phyloP scores from a whole-genome alignment of 2,329 filamentous ascomycete species.

The Sclerotinia trifoliorum region DNA sequence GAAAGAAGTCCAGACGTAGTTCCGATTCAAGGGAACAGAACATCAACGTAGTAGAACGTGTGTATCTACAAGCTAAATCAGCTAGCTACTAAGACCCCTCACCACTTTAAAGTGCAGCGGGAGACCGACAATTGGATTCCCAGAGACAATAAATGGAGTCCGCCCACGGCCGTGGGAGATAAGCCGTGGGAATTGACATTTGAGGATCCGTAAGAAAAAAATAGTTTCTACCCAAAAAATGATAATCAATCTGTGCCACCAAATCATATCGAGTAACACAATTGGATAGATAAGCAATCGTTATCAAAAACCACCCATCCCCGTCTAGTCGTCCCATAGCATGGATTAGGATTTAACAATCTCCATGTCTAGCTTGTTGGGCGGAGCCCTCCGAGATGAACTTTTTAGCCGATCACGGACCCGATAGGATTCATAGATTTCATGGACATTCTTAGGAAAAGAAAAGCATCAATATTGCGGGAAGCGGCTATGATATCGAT shows the following conservation, averaged over 20 bases:
- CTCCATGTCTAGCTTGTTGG: conserved; percentile 4
- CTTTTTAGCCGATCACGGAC: conserved; percentile 14
- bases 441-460: background rate
- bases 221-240: background rate
- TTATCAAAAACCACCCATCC: background rate
- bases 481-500: background rate
- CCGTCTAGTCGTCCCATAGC: background rate
- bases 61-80: background rate
- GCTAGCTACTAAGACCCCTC: background rate
- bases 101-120: background rate
- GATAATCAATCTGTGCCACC: background rate
- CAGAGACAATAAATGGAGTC: background rate
- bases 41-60: background rate
- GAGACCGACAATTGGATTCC: background rate
- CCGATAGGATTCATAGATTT: background rate
- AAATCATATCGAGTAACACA: conserved; percentile 1
- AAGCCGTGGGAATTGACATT: background rate
- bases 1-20: background rate
- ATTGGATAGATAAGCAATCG: conserved; percentile 14
- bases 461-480: background rate
- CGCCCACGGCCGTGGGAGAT: background rate
- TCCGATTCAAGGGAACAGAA: background rate
- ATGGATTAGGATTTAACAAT: background rate
- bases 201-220: background rate
- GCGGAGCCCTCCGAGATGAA: conserved; percentile 12